Conservation (phyloP, 306 rosid genomes). For the Lathyrus oleraceus region DNA sequence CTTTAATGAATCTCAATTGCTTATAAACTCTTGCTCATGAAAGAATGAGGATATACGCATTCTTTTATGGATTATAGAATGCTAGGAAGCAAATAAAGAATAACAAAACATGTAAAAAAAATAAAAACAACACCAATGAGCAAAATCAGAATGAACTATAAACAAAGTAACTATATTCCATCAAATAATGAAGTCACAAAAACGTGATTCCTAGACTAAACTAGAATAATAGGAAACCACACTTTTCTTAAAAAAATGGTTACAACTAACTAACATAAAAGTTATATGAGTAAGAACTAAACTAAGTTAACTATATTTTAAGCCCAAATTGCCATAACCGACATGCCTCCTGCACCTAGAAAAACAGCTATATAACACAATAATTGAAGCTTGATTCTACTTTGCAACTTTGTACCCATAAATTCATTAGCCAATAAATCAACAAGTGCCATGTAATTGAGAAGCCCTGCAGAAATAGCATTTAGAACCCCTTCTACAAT, state of each 20-base stretch:
- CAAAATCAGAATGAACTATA: not conserved
- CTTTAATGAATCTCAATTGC: too few species aligned
- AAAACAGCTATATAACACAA: slow-evolving; percentile 53
- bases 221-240: not conserved
- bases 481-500: slow-evolving; percentile 65
- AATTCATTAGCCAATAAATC: slow-evolving; percentile 61
- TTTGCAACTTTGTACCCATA: slow-evolving; percentile 61
- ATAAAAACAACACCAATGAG: not conserved
- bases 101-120: too few species aligned
- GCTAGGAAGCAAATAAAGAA: too few species aligned
- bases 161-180: too few species aligned
- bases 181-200: not conserved
- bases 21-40: too few species aligned
- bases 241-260: too few species aligned
- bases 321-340: slow-evolving; percentile 77
- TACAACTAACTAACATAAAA: not conserved
- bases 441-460: slow-evolving; percentile 69
- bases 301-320: slow-evolving; percentile 7
- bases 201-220: not conserved
- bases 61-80: too few species aligned
- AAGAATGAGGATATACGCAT: too few species aligned
- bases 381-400: slow-evolving; percentile 46
- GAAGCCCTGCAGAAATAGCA: slow-evolving; percentile 66
- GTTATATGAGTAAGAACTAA: too few species aligned
- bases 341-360: slow-evolving; percentile 66